A percentile compares a stretch with the other conserved stretches of the same genome.
Conservation (phyloP, 2,329 filamentous ascomycete genomes). For the Stagonosporopsis rhizophila region DNA sequence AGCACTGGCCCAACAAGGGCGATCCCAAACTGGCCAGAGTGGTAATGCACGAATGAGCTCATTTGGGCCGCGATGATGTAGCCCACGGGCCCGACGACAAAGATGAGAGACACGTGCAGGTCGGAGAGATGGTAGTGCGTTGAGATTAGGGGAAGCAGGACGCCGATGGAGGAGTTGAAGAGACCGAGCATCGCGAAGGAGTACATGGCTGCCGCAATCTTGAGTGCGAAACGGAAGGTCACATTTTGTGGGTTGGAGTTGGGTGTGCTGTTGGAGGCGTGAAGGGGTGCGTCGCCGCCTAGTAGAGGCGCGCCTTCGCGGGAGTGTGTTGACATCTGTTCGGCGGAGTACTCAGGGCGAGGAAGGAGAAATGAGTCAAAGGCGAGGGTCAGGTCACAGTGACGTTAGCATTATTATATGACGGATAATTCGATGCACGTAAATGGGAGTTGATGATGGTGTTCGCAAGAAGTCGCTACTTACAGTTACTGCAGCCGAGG, state of each 20-base stretch:
- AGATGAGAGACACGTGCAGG: conserved; percentile 54
- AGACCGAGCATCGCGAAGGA: conserved; percentile 64
- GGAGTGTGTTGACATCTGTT: background rate
- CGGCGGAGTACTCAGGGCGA: background rate
- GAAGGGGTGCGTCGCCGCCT: background rate
- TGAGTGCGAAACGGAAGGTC: conserved; percentile 27
- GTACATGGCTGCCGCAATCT: conserved; percentile 63
- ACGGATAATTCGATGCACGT: background rate
- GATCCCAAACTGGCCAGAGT: conserved; percentile 53
- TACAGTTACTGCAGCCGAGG: conserved; percentile 20
- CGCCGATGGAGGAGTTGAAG: conserved; percentile 40
- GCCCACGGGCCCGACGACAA: conserved; percentile 54
- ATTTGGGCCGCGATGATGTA: conserved; percentile 53
- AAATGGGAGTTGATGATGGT: conserved; percentile 1
- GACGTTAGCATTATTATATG: background rate
- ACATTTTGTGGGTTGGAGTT: background rate
- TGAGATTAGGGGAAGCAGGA: conserved; percentile 49
- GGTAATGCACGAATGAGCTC: conserved; percentile 50
- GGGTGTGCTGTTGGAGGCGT: background rate
- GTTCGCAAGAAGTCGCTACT: conserved; percentile 18
- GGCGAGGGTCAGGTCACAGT: background rate
- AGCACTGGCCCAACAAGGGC: conserved; percentile 51
- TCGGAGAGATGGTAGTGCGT: conserved; percentile 53
- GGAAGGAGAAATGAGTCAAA: background rate
- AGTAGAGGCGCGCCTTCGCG: conserved; percentile 11